phyloP scores from a whole-genome alignment of 139 green algal species.

The Chlorella sorokiniana region DNA sequence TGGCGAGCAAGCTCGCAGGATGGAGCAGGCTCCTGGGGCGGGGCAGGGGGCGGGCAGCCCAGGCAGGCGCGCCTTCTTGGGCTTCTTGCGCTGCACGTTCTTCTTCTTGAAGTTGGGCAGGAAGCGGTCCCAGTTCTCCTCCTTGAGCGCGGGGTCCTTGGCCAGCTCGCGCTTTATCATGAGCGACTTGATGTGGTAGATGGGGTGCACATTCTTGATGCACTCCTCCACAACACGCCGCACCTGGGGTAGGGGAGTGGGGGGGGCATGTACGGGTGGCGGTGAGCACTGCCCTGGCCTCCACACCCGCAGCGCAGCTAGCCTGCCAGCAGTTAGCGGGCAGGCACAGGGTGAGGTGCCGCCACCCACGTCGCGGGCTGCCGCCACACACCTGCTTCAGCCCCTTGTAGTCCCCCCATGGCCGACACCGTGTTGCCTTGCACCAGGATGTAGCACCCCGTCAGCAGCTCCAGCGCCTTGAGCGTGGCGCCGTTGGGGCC shows the following conservation, averaged over 20 bases:
- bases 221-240: slow-evolving; percentile 97
- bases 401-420: slow-evolving; percentile 95
- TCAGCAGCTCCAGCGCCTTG: slow-evolving; percentile 99
- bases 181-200: slow-evolving; percentile 98
- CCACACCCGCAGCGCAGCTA: too few species aligned
- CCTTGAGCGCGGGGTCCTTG: slow-evolving; percentile 31
- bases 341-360: too few species aligned
- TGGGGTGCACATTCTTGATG: slow-evolving; percentile 98
- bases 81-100: slow-evolving; percentile 94
- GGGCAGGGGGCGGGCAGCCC: background rate
- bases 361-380: background rate
- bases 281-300: too few species aligned
- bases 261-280: background rate
- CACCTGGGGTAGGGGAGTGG: slow-evolving; percentile 32
- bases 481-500: slow-evolving; percentile 96
- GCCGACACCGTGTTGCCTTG: slow-evolving; percentile 94
- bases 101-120: slow-evolving; percentile 99
- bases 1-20: background rate
- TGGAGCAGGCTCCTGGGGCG: background rate
- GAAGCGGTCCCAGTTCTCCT: slow-evolving; percentile 98
- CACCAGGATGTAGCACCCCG: slow-evolving; percentile 96
- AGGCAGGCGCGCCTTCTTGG: slow-evolving; percentile 51
- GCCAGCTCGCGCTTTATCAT: slow-evolving; percentile 99
- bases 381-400: slow-evolving; percentile 77
- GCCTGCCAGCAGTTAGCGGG: background rate